These are phyloP conservation scores for Annona squamosa DNA, from an alignment of 164 flowering plant genomes.

Conservation along the genomic window DNA sequence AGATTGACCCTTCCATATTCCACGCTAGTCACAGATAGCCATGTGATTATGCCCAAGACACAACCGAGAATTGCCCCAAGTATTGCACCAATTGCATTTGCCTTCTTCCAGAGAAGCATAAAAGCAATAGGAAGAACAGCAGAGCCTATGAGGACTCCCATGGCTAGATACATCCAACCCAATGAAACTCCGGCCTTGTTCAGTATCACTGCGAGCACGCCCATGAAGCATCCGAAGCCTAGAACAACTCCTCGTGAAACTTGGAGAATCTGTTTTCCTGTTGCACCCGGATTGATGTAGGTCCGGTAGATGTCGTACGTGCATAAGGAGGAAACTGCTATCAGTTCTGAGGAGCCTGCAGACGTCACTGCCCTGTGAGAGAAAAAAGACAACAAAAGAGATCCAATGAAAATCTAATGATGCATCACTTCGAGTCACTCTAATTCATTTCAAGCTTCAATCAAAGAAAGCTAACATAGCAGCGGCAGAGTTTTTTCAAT, in stretches of 20 bases:
- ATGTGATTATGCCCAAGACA: constrained; percentile 57
- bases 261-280: constrained; percentile 70
- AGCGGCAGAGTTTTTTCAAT: neutral
- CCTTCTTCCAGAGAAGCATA: constrained; percentile 90
- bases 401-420: neutral
- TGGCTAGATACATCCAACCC: constrained; percentile 97
- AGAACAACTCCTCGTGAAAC: constrained; percentile 69
- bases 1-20: constrained; percentile 76
- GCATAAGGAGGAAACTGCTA: constrained; percentile 90
- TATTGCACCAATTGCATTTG: constrained; percentile 79
- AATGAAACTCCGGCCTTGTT: constrained; percentile 91
- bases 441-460: neutral
- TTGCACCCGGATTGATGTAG: constrained; percentile 78
- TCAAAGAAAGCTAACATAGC: neutral
- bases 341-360: constrained; percentile 90
- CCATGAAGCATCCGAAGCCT: constrained; percentile 91
- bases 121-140: constrained; percentile 88
- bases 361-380: constrained; percentile 89
- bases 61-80: constrained; percentile 63
- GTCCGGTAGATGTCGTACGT: constrained; percentile 93
- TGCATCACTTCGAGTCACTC: neutral
- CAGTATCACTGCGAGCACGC: constrained; percentile 70
- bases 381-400: neutral
- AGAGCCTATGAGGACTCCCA: constrained; percentile 88
- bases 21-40: constrained; percentile 56